These are phyloP conservation scores for Lipomyces orientalis DNA, from an alignment of 805 yeast species.

Conservation along the genomic window DNA sequence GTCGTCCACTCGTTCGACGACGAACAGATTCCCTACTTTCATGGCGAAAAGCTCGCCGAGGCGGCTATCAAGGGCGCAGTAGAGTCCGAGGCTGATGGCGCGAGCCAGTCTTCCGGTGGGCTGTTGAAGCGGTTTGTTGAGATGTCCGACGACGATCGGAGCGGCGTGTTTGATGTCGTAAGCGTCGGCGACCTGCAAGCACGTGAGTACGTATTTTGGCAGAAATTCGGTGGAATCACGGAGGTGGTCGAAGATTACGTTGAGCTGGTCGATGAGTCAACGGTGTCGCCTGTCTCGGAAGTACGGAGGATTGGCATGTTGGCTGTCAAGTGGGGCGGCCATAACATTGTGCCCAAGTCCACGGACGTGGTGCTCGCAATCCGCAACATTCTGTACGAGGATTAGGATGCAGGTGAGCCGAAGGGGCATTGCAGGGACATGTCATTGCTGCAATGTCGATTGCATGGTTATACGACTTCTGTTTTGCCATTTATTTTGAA, in stretches of 20 bases:
- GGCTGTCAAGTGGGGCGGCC: conserved; percentile 32
- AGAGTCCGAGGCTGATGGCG: conserved; percentile 17
- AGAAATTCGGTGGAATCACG: conserved; percentile 5
- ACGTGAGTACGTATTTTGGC: conserved; percentile 24
- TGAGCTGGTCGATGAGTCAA: conserved; percentile 5
- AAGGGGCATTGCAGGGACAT: background rate
- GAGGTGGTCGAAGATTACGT: background rate
- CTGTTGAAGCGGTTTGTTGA: conserved; percentile 16
- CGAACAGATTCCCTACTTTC: conserved; percentile 24
- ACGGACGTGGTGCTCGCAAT: conserved; percentile 30
- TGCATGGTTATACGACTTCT: background rate
- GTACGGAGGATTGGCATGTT: conserved; percentile 23
- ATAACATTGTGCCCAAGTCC: conserved; percentile 24
- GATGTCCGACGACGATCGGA: conserved; percentile 19
- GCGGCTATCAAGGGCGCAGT: conserved; percentile 28
- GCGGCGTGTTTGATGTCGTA: conserved; percentile 22
- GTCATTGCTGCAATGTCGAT: background rate
- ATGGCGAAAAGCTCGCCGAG: conserved; percentile 25
- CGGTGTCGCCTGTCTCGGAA: conserved; percentile 3
- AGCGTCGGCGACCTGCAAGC: conserved; percentile 17
- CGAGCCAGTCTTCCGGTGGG: background rate
- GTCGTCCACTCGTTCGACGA: conserved; percentile 28
- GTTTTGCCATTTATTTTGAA: background rate
- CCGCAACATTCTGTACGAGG: conserved; percentile 20
- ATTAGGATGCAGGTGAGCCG: background rate